Percentiles rank a stretch among this genome's conserved stretches.
Conservation (phyloP, 768 basidiomycete genomes). For the Kwoniella sp. region DNA sequence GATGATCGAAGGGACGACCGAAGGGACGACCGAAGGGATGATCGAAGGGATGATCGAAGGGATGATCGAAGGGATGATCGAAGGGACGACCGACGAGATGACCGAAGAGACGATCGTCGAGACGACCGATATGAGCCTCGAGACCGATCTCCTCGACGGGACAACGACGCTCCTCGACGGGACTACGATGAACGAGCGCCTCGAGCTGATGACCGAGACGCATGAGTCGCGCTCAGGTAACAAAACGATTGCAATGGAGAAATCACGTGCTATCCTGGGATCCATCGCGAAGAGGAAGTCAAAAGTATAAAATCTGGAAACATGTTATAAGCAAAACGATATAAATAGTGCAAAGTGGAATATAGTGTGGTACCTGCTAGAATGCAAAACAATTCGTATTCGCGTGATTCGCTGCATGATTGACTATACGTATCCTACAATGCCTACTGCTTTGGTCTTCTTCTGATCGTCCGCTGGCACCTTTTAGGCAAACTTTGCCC, state of each 20-base stretch:
- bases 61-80: constrained; percentile 22
- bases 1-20: constrained; percentile 33
- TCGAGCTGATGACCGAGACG: constrained; percentile 9
- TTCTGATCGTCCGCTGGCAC: neutral
- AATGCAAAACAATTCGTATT: neutral
- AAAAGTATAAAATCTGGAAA: neutral
- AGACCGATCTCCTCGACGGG: constrained; percentile 19
- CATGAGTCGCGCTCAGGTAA: constrained; percentile 5
- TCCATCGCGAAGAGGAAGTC: neutral
- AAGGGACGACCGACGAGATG: constrained; percentile 51
- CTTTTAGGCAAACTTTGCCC: constrained; percentile 35
- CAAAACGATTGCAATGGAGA: no score
- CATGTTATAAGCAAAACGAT: no score
- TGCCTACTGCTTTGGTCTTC: neutral
- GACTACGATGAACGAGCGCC: constrained; percentile 30
- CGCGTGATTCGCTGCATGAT: neutral
- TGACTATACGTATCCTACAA: neutral
- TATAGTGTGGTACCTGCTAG: neutral
- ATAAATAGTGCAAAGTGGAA: no score
- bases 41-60: constrained; percentile 26
- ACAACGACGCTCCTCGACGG: constrained; percentile 52
- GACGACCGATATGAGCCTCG: constrained; percentile 50
- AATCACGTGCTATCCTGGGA: neutral
- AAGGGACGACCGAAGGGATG: constrained; percentile 29
- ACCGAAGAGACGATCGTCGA: constrained; percentile 58